These are phyloP conservation scores for Barnettozyma pratensis DNA, from an alignment of 805 yeast genomes.

Conservation along the genomic window DNA sequence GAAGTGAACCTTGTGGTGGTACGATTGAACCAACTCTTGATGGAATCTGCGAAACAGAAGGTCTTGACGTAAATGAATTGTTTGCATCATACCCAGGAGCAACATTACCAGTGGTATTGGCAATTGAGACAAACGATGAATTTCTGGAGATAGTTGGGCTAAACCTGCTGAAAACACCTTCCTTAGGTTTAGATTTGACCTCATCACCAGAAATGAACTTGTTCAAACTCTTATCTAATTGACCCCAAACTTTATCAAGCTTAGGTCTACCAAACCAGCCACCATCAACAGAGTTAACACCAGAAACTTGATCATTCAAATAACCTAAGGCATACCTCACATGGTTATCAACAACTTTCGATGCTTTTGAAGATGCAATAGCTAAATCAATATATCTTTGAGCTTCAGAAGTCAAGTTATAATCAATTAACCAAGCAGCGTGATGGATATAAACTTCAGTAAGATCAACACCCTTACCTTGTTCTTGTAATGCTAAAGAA, in stretches of 20 bases:
- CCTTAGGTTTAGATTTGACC: conserved; percentile 29
- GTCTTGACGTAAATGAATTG: conserved; percentile 6
- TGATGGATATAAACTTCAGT: conserved; percentile 59
- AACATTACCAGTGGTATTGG: conserved; percentile 5
- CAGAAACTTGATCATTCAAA: conserved; percentile 43
- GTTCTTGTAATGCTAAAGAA: conserved; percentile 16
- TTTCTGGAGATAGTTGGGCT: conserved; percentile 65
- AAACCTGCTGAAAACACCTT: conserved; percentile 64
- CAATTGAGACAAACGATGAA: conserved; percentile 25
- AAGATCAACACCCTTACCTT: conserved; percentile 36
- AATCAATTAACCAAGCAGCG: conserved; percentile 65
- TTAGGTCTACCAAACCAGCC: conserved; percentile 81
- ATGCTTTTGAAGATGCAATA: conserved; percentile 32
- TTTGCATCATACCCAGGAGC: conserved; percentile 6
- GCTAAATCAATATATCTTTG: conserved; percentile 58
- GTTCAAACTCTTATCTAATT: conserved; percentile 71
- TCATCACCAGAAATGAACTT: conserved; percentile 88
- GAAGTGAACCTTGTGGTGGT: neutral
- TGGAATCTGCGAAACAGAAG: conserved; percentile 1
- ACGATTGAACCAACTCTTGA: neutral
- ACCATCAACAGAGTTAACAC: conserved; percentile 42
- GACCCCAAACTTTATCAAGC: conserved; percentile 85
- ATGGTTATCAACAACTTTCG: conserved; percentile 32
- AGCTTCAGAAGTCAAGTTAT: conserved; percentile 53
- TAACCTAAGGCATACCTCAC: conserved; percentile 30